Conservation (phyloP, 2,329 filamentous ascomycete genomes). For the Metarhizium album region DNA sequence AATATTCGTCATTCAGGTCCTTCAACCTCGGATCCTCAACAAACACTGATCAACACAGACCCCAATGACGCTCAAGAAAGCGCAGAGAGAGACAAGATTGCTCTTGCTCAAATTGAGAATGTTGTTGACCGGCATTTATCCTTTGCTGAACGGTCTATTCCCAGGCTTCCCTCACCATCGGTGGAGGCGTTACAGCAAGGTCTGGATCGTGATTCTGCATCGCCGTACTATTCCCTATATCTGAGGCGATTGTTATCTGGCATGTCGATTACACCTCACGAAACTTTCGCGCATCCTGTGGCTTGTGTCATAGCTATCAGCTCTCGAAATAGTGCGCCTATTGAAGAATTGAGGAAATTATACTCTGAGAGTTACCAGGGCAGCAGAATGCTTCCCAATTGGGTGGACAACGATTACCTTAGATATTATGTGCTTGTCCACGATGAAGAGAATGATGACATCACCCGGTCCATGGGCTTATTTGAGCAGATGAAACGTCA, state of each 20-base stretch:
- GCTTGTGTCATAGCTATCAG: conserved; percentile 93
- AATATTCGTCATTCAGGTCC: conserved; percentile 41
- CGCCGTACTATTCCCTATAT: conserved; percentile 78
- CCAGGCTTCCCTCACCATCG: conserved; percentile 21
- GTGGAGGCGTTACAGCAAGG: conserved; percentile 29
- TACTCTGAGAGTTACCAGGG: conserved; percentile 80
- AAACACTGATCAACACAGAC: conserved; percentile 27
- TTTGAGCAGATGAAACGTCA: conserved; percentile 99
- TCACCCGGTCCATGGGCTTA: conserved; percentile 74
- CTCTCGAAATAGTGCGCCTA: conserved; percentile 71
- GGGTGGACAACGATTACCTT: conserved; percentile 86
- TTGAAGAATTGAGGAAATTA: conserved; percentile 74
- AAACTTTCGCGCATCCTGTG: conserved; percentile 91
- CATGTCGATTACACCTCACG: conserved; percentile 67
- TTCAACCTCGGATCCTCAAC: conserved; percentile 17
- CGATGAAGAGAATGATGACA: conserved; percentile 91
- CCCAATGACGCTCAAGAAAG: conserved; percentile 17
- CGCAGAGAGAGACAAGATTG: conserved; percentile 18
- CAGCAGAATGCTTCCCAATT: conserved; percentile 61
- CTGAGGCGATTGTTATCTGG: conserved; percentile 74
- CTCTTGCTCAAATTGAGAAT: conserved; percentile 60
- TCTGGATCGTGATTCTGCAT: conserved; percentile 43
- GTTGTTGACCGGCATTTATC: conserved; percentile 70
- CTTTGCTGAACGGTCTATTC: conserved; percentile 55
- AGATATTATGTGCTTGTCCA: conserved; percentile 95